Base-by-base conservation (phyloP, 768 basidiomycete genomes). In the Suillus bovinus region DNA sequence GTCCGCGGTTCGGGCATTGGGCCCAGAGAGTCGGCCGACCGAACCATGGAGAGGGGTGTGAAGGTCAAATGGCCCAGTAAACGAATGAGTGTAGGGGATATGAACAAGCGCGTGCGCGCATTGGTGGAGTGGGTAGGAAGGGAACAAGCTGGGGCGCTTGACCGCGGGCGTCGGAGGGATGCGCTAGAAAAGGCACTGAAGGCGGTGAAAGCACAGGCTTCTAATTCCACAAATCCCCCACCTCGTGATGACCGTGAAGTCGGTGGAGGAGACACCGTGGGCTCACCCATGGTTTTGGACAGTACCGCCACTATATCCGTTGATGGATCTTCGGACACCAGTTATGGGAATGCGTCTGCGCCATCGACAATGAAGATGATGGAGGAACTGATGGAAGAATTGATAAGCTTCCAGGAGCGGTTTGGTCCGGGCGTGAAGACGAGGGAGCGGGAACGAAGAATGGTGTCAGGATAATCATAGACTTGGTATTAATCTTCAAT, bases 111-210 rank as follows among this genome's bases (percentile, higher is more conserved):
- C 29, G 93, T 96, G 27, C 82, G 93, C 39, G 86, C 89, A 47
- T 81, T 99, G 54, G 86, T 96, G 22, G 96, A 97, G 70, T 98
- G 92, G 87, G 93, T 97, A n/a, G 91, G 90, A 33, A 81, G 93
- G 61, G 91, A 94, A 70, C 91, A 94, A 74, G 91, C 89, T 9
- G 85, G 80, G 66, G 88, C 89, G 11, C 79, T 83, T 41, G 92
- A 93, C 71, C 84, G 92, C 47, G 81, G 81, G 33, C 81, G 90
- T 66, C 78, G 91, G 64, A 81, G 82, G 66, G 87, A 89, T 54
- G 87, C 91, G 3, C 72, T 94, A 63, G 84, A 86, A 61, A 84
- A 80, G 52, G 81, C 83, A 3, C 72, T 90, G 67, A 72, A 60
- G 60, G 61, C 36, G 38, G 53, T 66, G 56, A 66, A 65, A 62